A percentile compares a stretch with the other conserved stretches of the same genome.
Conservation (phyloP, 1,139 yeast genomes). For the Ashbya aceris region DNA sequence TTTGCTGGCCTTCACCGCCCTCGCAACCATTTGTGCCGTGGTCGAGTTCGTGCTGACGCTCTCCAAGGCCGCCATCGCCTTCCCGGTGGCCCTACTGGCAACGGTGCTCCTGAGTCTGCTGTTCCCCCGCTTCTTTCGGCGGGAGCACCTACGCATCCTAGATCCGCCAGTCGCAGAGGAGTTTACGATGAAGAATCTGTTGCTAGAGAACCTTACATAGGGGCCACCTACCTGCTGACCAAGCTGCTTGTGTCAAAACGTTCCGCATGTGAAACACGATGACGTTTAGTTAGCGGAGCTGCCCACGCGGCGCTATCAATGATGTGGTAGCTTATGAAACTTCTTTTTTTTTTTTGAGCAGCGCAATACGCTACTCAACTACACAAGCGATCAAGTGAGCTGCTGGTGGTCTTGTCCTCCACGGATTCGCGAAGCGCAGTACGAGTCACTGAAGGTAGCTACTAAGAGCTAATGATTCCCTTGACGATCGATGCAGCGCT, state of each 20-base stretch:
- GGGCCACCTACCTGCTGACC: neutral
- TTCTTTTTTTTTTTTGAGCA: too few species aligned
- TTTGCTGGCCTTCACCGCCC: conserved; percentile 47
- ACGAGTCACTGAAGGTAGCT: too few species aligned
- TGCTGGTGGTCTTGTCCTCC: too few species aligned
- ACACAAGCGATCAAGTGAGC: too few species aligned
- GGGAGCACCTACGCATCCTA: conserved; percentile 47
- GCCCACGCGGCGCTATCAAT: too few species aligned
- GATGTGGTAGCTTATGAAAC: too few species aligned
- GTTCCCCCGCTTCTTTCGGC: conserved; percentile 57
- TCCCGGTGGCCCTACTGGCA: conserved; percentile 76
- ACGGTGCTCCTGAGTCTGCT: conserved; percentile 48
- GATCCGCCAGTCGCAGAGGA: conserved; percentile 43
- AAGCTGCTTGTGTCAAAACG: too few species aligned
- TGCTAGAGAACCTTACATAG: conserved; percentile 15
- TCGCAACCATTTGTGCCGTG: conserved; percentile 60
- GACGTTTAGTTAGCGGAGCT: too few species aligned
- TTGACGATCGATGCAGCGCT: conserved; percentile 30
- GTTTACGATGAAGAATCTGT: conserved; percentile 31
- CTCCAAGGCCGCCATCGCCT: conserved; percentile 88
- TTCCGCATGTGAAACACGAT: too few species aligned
- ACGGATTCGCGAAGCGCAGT: too few species aligned
- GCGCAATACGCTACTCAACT: too few species aligned
- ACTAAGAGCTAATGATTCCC: conserved; percentile 24
- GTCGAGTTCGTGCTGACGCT: conserved; percentile 81